phyloP scores from a whole-genome alignment of 176 grass and related monocot genomes.

The Hsuehochloa calcarea region DNA sequence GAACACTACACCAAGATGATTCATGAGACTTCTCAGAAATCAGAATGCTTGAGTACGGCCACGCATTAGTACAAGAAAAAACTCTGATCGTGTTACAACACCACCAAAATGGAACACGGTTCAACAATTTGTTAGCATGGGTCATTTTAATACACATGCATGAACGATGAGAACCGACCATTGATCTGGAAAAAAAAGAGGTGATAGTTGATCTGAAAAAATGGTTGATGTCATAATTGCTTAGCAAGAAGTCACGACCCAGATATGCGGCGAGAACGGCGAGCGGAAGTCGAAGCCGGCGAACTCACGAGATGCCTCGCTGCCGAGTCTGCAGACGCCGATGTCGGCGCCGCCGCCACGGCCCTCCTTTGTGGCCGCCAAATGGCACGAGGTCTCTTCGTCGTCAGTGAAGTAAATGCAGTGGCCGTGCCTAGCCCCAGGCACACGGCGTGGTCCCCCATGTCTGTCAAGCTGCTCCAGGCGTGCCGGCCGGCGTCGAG shows the following conservation, averaged over 20 bases:
- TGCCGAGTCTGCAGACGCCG: not conserved
- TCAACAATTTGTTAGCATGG: not conserved
- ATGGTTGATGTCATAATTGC: not conserved
- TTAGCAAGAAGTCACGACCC: not conserved
- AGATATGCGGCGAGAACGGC: not conserved
- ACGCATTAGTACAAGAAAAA: no score
- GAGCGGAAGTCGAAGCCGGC: not conserved
- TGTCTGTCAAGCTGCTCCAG: not conserved
- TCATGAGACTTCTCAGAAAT: not conserved
- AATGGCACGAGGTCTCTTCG: not conserved
- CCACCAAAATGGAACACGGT: not conserved
- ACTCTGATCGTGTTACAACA: not conserved
- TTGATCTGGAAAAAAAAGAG: not conserved
- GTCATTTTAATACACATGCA: not conserved
- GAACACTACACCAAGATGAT: no score
- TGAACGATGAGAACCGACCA: not conserved
- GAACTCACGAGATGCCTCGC: not conserved
- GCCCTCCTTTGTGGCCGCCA: not conserved
- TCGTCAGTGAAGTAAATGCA: not conserved
- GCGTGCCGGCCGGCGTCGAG: not conserved
- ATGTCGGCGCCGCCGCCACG: not conserved
- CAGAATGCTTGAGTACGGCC: not conserved
- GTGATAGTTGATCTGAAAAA: not conserved
- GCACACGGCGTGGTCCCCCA: not conserved
- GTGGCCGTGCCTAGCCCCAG: not conserved